Base-by-base conservation (phyloP, 2,329 filamentous ascomycete species). In the Canariomyces notabilis region DNA sequence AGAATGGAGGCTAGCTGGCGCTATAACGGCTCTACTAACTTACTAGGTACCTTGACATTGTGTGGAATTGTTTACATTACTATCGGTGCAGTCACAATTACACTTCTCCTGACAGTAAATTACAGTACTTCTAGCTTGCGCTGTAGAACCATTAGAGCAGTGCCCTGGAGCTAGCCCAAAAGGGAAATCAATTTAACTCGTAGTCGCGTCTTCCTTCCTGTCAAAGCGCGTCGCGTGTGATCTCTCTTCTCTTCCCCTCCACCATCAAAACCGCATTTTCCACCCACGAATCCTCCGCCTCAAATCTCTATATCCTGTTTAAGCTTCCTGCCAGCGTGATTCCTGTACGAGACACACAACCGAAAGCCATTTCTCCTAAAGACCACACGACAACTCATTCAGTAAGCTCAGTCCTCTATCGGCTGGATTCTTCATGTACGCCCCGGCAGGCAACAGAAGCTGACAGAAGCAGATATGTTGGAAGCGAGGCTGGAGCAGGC, bases 401-500 rank as follows among this genome's bases (percentile, higher is more conserved):
- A 39, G 37, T 39, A 14, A 19, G 37, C 7, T 29, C 16, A 6
- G 3, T 19, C 20, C 18, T 26, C 5, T 22, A 20, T 6, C 18
- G 9, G 14, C 11, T 20, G 34, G 34, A 5, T 19, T 36, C 33
- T 15, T 9, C 33, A 11, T 11, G n/a, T 16, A 36, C 33, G 33
- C 8, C 33, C 29, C 29, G 12, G 26, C 35, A 6, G 16, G 9
- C 34, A 22, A 8, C n/a, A 14, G 42, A 41, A 38, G 40, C 49
- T 53, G 34, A 56, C 54, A 16, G 18, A 37, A 26, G 42, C 34
- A 58, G 54, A 42, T 35, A 58, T 58, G 56, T 83, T 98, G 75
- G 93, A 98, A 80, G 93, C 93, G 81, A 87, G 90, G 73, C 80
- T 98, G 70, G 87, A 93, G 68, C 90, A 97, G 78, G 91, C 94